phyloP scores from a whole-genome alignment of 2,329 filamentous ascomycete genomes.

The Xylaria sp. region DNA sequence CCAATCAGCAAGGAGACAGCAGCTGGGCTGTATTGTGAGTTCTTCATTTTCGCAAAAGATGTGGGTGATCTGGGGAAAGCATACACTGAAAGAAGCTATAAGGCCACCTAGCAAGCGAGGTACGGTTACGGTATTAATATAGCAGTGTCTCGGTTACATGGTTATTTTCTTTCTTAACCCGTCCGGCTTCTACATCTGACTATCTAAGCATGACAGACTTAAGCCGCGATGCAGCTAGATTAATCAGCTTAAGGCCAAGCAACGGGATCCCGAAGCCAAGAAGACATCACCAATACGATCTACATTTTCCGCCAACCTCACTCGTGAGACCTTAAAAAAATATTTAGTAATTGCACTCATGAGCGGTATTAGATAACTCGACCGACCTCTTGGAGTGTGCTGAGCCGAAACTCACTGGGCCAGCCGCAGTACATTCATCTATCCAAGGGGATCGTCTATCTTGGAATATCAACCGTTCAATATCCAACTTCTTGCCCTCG shows the following conservation, averaged over 20 bases:
- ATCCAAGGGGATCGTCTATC: constrained; percentile 6
- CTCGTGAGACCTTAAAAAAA: not conserved
- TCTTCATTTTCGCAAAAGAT: constrained; percentile 22
- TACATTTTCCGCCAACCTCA: not conserved
- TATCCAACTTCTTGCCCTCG: not conserved
- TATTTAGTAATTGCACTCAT: constrained; percentile 13
- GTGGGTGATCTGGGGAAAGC: not conserved
- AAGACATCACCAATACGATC: constrained; percentile 13
- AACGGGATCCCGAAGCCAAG: constrained; percentile 11
- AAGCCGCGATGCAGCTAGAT: constrained; percentile 21
- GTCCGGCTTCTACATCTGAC: constrained; percentile 11
- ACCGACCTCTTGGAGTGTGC: not conserved
- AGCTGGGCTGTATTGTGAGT: constrained; percentile 5
- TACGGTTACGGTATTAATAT: constrained; percentile 4
- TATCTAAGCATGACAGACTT: constrained; percentile 6
- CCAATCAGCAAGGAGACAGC: constrained; percentile 12
- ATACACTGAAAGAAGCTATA: not conserved
- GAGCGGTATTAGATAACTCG: not conserved
- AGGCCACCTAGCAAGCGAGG: not conserved
- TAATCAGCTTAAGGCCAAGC: constrained; percentile 18
- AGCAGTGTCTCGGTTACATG: not conserved
- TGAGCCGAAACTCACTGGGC: not conserved
- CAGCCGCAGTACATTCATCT: constrained; percentile 1
- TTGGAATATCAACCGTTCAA: not conserved
- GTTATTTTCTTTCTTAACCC: not conserved